phyloP scores from a whole-genome alignment of 2,329 filamentous ascomycete species.

The Fusarium nygamai region DNA sequence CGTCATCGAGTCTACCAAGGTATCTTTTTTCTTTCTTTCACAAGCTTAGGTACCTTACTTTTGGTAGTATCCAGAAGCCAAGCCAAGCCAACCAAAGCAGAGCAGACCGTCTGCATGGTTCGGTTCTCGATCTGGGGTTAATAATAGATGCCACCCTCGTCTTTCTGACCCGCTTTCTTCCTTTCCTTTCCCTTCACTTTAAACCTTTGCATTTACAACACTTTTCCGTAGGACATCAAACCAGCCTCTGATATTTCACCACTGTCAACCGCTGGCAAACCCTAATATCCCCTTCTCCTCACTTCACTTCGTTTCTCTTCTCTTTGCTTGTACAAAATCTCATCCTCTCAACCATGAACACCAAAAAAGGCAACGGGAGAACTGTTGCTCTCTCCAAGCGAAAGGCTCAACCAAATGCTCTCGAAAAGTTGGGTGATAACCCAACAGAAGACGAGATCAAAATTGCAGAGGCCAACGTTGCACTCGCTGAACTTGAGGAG shows the following conservation, averaged over 20 bases:
- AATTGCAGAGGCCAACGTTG: constrained; percentile 49
- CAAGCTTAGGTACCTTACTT: too few relatives aligned
- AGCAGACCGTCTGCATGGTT: constrained; percentile 9
- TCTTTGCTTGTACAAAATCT: background rate
- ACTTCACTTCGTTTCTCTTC: background rate
- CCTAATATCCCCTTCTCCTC: background rate
- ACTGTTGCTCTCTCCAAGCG: constrained; percentile 46
- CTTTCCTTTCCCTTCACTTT: background rate
- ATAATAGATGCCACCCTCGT: constrained; percentile 37
- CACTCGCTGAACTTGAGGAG: constrained; percentile 60
- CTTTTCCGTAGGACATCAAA: constrained; percentile 1
- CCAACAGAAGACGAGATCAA: constrained; percentile 51
- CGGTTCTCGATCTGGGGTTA: constrained; percentile 26
- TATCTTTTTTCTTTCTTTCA: background rate
- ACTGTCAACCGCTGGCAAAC: background rate
- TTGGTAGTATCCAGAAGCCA: background rate
- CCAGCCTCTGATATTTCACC: background rate
- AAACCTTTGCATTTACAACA: constrained; percentile 11
- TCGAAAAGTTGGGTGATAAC: constrained; percentile 48
- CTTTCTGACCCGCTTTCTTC: constrained; percentile 38
- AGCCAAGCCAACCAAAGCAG: constrained; percentile 5
- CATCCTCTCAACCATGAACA: constrained; percentile 41
- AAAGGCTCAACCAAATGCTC: constrained; percentile 50
- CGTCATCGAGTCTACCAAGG: background rate
- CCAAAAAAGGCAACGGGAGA: constrained; percentile 45